phyloP scores from a whole-genome alignment of 768 basidiomycete genomes.

The Lyophyllum semitale region DNA sequence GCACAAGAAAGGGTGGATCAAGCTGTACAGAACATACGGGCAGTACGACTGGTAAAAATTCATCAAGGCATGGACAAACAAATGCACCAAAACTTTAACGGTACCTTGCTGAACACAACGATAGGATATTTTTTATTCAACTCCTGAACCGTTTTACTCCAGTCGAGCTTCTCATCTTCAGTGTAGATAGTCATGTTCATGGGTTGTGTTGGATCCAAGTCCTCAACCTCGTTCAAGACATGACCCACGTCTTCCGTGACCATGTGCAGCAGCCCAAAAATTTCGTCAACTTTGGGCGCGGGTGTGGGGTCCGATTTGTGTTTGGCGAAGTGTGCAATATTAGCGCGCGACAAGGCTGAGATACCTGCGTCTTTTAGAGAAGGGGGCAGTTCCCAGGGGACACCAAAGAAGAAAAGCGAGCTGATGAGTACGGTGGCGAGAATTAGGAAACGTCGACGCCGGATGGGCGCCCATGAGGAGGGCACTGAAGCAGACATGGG shows the following conservation, averaged over 20 bases:
- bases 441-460: conserved; percentile 49
- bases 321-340: conserved; percentile 39
- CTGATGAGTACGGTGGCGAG: conserved; percentile 36
- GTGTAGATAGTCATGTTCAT: conserved; percentile 59
- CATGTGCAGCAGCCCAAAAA: conserved; percentile 72
- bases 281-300: conserved; percentile 47
- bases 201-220: conserved; percentile 48
- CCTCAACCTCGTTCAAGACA: conserved; percentile 37
- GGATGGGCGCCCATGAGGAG: conserved; percentile 25
- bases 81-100: conserved; percentile 15
- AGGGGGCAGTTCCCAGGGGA: conserved; percentile 43
- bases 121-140: conserved; percentile 60
- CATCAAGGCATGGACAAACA: neutral
- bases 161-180: conserved; percentile 43
- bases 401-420: conserved; percentile 41
- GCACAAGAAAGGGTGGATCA: neutral
- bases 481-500: conserved; percentile 19
- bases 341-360: conserved; percentile 38
- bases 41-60: conserved; percentile 59
- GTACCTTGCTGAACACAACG: conserved; percentile 81
- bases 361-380: conserved; percentile 35
- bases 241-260: conserved; percentile 50
- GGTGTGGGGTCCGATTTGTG: conserved; percentile 21
- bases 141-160: conserved; percentile 40
- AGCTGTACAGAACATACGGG: conserved; percentile 45